Evolutionary conservation across 2,329 filamentous ascomycete genomes (phyloP), one percentile per base, ranked within the genome.

Genomic region (Exophiala aquamarina): DNA sequence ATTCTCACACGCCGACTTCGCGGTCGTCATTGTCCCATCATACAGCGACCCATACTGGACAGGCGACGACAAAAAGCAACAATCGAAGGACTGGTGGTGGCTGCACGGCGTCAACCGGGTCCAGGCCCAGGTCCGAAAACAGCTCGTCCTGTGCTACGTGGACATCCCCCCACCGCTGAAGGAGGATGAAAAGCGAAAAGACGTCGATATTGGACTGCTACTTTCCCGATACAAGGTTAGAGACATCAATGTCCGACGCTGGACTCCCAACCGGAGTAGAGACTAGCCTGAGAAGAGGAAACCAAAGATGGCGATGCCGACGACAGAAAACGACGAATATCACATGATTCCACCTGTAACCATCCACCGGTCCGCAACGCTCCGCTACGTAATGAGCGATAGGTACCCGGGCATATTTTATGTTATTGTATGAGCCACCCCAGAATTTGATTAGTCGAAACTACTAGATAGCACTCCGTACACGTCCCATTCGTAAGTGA

Each of bases 1-100:
- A 0, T 97, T 98, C 66, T 84, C 89, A 17, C 93, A 98, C 63
- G 93, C 93, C 17, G 90, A 97, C 63, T 98, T 96, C 63, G 91
- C 89, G 1, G 71, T 96, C 34, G 76, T 92, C 18, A 82, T 98
- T 32, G 64, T 97, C 3, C 92, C 93, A 0, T 85, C 89, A 0
- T 97, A 94, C 63, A 83, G 70, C 5, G 74, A 93, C 62, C 63
- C 79, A 0, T 83, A 84, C 61, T 96, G 91, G 90, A 71, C 66
- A 4, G 23, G 23, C 23, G 70, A 72, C 3, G 77, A 79, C 34
- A 61, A 61, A 23, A 70, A 70, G 6, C 23, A 11, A 52, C 63
- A 66, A 54, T 62, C 61, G 17, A 70, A 67, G 45, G 70, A 62
- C 47, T 75, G 71, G 72, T 74, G 70, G 71, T 74, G 72, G 72